Base-by-base conservation (phyloP, 768 basidiomycete genomes). In the Cystofilobasidium ferigula region DNA sequence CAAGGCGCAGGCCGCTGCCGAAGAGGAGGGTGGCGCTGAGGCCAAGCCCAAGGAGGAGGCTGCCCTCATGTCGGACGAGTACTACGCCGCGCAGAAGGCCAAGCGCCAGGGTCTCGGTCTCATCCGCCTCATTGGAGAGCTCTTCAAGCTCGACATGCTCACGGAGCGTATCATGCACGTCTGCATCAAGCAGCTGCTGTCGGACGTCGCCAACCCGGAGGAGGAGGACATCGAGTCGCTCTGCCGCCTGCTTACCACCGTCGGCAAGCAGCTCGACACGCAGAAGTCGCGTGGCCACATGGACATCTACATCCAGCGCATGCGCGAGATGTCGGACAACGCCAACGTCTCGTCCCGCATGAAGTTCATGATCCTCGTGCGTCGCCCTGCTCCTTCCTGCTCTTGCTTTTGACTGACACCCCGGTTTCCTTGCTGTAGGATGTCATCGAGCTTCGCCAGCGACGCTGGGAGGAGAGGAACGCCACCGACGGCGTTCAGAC, bases 111-210 rank as follows among this genome's bases (percentile, higher is more conserved):
- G 94, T 76, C 85, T 97, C 16, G 91, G 94, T 80, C 82, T 99
- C 71, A 91, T 97, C 79, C 89, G 88, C 77, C 93, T 99, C 79
- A 97, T 98, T 69, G 93, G 94, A 69, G 94, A 99, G 78, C 80
- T 98, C 62, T 99, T 91, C 86, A 97, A 97, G 79, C 80, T 99
- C n/a, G 88, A 89, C 78, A 95, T 97, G 91, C 80, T 98, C 62
- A 92, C 91, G 57, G 90, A 92, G 79, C 86, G 90, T 71, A 94
- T 98, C 79, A 99, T 98, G 89, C 88, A 92, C 80, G 88, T 91
- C 77, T 99, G 94, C 80, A 85, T 97, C 74, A 90, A 91, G 83
- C 92, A 94, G 78, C 82, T 97, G 16, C 80, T 98, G 16, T 83
- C 86, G 62, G 97, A 99, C 74, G 86, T 94, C 64, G 86, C 90